Evolutionary conservation across 495 filamentous ascomycete species (phyloP).

Genomic region (Stereocaulon alpinum): DNA sequence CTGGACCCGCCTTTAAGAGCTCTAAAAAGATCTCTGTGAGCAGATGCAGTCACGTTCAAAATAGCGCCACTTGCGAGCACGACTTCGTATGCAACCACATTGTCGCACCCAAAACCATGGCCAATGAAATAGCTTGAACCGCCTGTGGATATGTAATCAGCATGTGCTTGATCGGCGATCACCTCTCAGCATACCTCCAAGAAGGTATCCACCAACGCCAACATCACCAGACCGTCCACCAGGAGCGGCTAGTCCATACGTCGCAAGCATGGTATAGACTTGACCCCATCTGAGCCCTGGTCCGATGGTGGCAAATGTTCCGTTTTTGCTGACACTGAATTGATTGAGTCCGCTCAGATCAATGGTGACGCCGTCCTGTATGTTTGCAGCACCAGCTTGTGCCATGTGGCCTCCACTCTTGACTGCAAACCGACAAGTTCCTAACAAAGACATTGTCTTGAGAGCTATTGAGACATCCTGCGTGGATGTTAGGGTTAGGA

Average conservation of each 20-base stretch:
- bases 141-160: too few relatives aligned
- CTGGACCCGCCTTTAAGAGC: constrained; percentile 45
- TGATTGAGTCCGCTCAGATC: constrained; percentile 37
- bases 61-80: constrained; percentile 41
- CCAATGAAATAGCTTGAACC: too few relatives aligned
- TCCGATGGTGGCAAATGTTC: constrained; percentile 35
- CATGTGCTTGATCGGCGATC: too few relatives aligned
- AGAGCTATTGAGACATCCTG: constrained; percentile 31
- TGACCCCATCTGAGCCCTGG: constrained; percentile 40
- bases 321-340: constrained; percentile 33
- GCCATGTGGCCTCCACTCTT: constrained; percentile 42
- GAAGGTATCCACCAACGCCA: constrained; percentile 46
- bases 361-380: constrained; percentile 40
- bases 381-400: constrained; percentile 42
- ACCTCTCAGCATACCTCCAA: constrained; percentile 29
- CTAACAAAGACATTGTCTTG: constrained; percentile 24
- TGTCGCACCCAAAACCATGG: constrained; percentile 3
- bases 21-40: constrained; percentile 38
- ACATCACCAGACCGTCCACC: constrained; percentile 45
- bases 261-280: constrained; percentile 41
- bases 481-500: constrained; percentile 27
- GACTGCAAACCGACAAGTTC: too few relatives aligned
- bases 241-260: constrained; percentile 36
- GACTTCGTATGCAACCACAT: constrained; percentile 36
- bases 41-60: constrained; percentile 35